Evolutionary conservation across 176 grass and related monocot species (phyloP).

Genomic region (Metroxylon sagu): DNA sequence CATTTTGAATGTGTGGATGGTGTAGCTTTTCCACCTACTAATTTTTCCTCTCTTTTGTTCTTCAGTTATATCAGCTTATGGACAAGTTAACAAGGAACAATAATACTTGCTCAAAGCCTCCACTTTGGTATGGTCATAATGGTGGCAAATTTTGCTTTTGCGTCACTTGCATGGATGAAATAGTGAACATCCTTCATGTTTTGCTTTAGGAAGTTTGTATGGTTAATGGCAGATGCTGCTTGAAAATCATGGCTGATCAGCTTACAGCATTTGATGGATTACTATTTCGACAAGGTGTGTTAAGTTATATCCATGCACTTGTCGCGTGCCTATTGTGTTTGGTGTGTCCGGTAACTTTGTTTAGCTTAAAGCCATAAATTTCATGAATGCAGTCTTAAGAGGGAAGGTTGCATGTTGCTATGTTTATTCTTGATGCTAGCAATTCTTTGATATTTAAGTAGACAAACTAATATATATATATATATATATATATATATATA

Average conservation of each 20-base stretch:
- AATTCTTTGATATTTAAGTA: too few species aligned
- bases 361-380: too few species aligned
- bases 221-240: conserved; percentile 68
- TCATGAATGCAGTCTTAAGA: too few species aligned
- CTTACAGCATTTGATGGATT: conserved; percentile 38
- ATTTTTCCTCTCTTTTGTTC: conserved; percentile 14
- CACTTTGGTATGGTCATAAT: conserved; percentile 48
- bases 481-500: too few species aligned
- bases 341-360: too few species aligned
- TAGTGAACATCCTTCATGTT: conserved; percentile 6
- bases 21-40: too few species aligned
- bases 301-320: background rate
- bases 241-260: conserved; percentile 32
- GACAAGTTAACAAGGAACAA: conserved; percentile 46
- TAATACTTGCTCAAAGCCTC: conserved; percentile 40
- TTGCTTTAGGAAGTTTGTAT: conserved; percentile 58
- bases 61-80: conserved; percentile 70
- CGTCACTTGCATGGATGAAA: background rate
- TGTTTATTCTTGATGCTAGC: too few species aligned
- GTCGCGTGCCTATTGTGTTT: too few species aligned
- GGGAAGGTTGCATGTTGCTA: too few species aligned
- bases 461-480: too few species aligned
- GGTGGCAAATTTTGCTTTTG: background rate
- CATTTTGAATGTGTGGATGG: background rate
- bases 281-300: conserved; percentile 62